A percentile compares a stretch with the other conserved stretches of the same genome.
Conservation (phyloP, 1,284 basidiomycete genomes). For the Apiotrichum laibachii region DNA sequence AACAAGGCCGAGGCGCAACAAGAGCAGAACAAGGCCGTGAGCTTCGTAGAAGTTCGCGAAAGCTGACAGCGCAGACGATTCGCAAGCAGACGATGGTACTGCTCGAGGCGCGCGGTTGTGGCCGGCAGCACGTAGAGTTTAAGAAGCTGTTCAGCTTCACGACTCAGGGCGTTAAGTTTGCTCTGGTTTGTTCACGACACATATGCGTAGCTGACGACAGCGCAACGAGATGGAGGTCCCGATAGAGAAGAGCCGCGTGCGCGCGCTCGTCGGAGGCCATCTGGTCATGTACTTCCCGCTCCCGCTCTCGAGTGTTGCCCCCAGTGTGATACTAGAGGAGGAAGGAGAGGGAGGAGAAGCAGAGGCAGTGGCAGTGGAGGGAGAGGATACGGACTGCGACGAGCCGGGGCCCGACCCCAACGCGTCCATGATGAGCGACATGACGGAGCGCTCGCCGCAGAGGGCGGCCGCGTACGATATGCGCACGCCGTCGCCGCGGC, state of each 20-base stretch:
- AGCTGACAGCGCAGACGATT: conserved; percentile 30
- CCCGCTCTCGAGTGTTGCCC: not conserved
- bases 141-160: conserved; percentile 46
- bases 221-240: conserved; percentile 21
- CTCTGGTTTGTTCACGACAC: conserved; percentile 45
- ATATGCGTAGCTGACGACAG: conserved; percentile 9
- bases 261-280: conserved; percentile 34
- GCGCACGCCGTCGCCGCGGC: too few relatives aligned
- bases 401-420: not conserved
- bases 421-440: not conserved
- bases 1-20: not conserved
- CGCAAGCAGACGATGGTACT: conserved; percentile 41
- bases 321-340: not conserved
- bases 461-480: too few relatives aligned
- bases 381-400: not conserved
- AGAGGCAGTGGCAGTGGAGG: not conserved
- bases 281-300: conserved; percentile 44
- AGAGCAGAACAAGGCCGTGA: conserved; percentile 37
- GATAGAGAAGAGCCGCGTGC: conserved; percentile 36
- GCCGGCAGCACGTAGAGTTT: conserved; percentile 36
- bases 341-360: not conserved
- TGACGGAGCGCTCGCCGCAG: not conserved
- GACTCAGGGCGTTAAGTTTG: conserved; percentile 46
- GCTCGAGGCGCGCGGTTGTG: conserved; percentile 34
- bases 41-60: not conserved